phyloP scores from a whole-genome alignment of 345 rosid genomes.

The Syzygium jambos region DNA sequence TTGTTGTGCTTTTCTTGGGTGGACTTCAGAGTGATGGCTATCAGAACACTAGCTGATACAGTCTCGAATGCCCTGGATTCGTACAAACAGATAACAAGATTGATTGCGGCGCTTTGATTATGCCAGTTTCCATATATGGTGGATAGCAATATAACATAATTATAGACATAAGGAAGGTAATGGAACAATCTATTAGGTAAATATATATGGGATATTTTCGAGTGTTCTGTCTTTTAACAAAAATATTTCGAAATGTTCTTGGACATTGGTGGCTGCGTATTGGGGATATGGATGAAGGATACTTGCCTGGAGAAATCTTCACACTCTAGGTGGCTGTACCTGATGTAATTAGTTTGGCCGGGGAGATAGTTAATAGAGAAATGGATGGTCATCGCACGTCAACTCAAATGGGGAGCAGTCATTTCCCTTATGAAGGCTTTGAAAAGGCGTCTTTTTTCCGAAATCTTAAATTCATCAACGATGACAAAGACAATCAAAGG shows the following conservation, averaged over 20 bases:
- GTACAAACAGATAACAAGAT: not conserved
- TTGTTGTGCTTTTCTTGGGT: not conserved
- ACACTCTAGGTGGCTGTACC: not conserved
- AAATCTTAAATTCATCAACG: rapidly evolving
- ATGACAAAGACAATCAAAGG: not conserved
- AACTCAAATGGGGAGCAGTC: not conserved
- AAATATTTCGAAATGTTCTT: not conserved
- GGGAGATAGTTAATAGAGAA: not conserved
- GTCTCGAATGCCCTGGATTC: conserved; percentile 24
- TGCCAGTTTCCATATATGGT: conserved; percentile 3
- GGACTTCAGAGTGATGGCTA: conserved; percentile 15
- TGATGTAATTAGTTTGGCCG: not conserved
- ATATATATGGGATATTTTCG: not conserved
- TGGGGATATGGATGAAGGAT: not conserved
- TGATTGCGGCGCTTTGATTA: conserved; percentile 1
- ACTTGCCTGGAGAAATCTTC: not conserved
- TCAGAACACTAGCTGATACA: conserved; percentile 10
- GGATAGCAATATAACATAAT: not conserved
- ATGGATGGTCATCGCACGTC: not conserved
- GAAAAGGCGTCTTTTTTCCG: not conserved
- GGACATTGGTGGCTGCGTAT: not conserved
- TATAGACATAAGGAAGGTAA: conserved; percentile 2
- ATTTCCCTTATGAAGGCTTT: not conserved
- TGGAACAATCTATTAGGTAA: not conserved
- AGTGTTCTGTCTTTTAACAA: not conserved